Evolutionary conservation across 768 basidiomycete genomes (phyloP), one percentile per base, ranked within the genome.

Genomic region (Leccinum subtestaceum): DNA sequence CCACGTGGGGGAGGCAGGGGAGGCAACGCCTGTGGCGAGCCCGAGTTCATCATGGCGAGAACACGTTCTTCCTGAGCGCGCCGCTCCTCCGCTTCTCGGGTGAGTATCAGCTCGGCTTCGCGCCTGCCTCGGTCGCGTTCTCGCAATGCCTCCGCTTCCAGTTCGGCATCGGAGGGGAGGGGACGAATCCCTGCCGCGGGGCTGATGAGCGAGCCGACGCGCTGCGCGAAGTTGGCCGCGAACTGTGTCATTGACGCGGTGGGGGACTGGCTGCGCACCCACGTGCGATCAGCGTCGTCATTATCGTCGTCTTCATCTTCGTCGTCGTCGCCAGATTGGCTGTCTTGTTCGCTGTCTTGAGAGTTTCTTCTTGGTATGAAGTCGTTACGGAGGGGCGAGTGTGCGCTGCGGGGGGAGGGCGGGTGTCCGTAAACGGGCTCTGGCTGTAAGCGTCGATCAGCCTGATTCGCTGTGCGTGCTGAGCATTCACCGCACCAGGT

Each of bases 31-130:
- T 68, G 54, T 2, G 75, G 66, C n/a, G 70, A 67, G 6, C 62
- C 61, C 53, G 69, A 63, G 4, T 83, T 80, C 74, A 90, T 80
- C 88, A 91, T 85, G n/a, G 86, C 85, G 21, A 90, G 70, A 19
- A 92, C 84, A 58, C 86, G 83, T 61, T 91, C 87, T 67, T 94
- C 92, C 29, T 90, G 78, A 25, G 78, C 73, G 60, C 80, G 81
- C 19, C 89, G 76, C 62, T 90, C 86, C 54, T 85, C 81, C 0
- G 89, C 86, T 71, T 93, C 92, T 55, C 73, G 78, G 0, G 80
- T 85, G 29, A 93, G 74, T 62, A 93, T 93, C 1, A 78, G 80
- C 70, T 93, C 91, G 1, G 91, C 91, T 69, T 93, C 90, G 40
- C 84, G 78, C 58, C 92, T 76, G 63, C 87, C 88, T 46, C 79